Evolutionary conservation across 495 filamentous ascomycete genomes (phyloP).

Genomic region (Apodospora peruviana): DNA sequence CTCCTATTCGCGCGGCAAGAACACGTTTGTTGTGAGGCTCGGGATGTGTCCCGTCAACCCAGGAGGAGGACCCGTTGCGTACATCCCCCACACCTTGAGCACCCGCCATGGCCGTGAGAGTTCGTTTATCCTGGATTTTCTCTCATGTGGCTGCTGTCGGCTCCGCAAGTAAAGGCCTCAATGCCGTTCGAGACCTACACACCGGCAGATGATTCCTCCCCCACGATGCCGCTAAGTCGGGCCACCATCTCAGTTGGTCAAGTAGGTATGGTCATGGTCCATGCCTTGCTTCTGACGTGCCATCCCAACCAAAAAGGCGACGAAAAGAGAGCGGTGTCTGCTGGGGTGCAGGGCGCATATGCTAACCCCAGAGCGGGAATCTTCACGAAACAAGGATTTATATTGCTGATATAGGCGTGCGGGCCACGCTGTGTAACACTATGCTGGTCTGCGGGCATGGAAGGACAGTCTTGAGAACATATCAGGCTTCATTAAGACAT

Average conservation of each 20-base stretch:
- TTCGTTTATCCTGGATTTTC: background rate
- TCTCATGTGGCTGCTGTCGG: too few species aligned
- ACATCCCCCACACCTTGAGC: background rate
- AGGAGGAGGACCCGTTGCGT: background rate
- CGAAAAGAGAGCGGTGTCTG: too few species aligned
- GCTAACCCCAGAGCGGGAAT: background rate
- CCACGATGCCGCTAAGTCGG: background rate
- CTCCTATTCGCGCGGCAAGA: background rate
- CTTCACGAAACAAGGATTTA: background rate
- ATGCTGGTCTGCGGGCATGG: constrained; percentile 2
- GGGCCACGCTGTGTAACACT: constrained; percentile 1
- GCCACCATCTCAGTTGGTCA: background rate
- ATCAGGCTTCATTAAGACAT: too few species aligned
- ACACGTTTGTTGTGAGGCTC: background rate
- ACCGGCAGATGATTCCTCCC: background rate
- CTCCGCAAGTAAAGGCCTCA: too few species aligned
- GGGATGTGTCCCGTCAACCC: background rate
- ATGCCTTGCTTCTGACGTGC: too few species aligned
- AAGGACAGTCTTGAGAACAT: too few species aligned
- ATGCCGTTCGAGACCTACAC: background rate
- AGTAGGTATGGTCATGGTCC: too few species aligned
- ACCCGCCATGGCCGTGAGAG: background rate
- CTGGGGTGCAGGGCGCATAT: too few species aligned
- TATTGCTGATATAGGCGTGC: background rate
- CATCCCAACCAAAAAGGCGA: too few species aligned